These are phyloP conservation scores for Mucor plumbeus DNA, from an alignment of 371 early-diverging fungal genomes.

Conservation along the genomic window DNA sequence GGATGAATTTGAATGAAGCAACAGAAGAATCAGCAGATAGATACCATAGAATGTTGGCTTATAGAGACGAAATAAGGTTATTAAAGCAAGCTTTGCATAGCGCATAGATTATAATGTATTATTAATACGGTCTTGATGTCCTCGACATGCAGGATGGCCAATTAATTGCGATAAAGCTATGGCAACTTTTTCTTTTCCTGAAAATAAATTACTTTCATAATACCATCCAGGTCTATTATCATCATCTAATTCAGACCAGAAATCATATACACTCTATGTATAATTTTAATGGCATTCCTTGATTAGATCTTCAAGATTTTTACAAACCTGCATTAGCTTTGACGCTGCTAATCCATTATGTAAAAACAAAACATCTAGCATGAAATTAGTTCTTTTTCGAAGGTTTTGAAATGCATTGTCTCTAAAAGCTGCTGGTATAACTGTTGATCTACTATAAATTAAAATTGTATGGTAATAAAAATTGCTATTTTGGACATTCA, in stretches of 20 bases:
- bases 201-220: constrained; percentile 9
- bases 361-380: constrained; percentile 15
- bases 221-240: constrained; percentile 16
- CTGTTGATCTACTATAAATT: constrained; percentile 10
- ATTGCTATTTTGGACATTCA: not conserved
- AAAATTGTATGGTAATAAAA: constrained; percentile 16
- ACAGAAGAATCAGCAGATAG: constrained; percentile 20
- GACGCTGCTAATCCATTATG: not conserved
- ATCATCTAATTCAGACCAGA: constrained; percentile 16
- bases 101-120: not conserved
- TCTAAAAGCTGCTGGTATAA: not conserved
- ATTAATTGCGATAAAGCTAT: constrained; percentile 16
- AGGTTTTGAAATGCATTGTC: not conserved
- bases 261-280: constrained; percentile 7
- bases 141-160: constrained; percentile 17
- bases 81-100: constrained; percentile 12
- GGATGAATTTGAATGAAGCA: constrained; percentile 2
- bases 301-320: not conserved
- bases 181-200: constrained; percentile 16
- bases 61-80: constrained; percentile 11
- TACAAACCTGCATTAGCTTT: not conserved
- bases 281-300: not conserved
- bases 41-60: constrained; percentile 11
- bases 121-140: not conserved
- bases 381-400: constrained; percentile 3